These are phyloP conservation scores for Scenedesmus sp. DNA, from an alignment of 163 green algal genomes.

Conservation along the genomic window DNA sequence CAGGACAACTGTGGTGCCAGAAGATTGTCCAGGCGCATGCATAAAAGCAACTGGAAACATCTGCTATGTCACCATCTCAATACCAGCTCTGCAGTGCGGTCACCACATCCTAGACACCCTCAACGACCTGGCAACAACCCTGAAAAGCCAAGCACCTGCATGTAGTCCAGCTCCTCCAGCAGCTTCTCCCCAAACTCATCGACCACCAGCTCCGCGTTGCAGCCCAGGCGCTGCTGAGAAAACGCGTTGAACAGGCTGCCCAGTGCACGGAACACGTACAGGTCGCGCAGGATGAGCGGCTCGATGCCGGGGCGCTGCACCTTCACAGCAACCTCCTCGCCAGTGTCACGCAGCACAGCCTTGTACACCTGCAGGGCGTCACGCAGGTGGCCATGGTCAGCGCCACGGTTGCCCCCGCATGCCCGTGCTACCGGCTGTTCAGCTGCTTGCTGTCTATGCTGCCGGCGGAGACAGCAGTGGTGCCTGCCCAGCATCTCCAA, in stretches of 20 bases:
- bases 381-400: too few species aligned
- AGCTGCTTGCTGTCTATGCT: neutral
- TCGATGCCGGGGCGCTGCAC: slow-evolving; percentile 96
- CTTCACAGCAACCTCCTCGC: slow-evolving; percentile 93
- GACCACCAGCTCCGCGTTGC: slow-evolving; percentile 95
- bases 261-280: slow-evolving; percentile 91
- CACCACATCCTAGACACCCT: neutral
- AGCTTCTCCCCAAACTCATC: slow-evolving; percentile 99
- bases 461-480: neutral
- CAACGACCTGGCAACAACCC: neutral
- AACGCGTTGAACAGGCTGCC: slow-evolving; percentile 67
- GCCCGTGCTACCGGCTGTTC: neutral
- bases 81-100: slow-evolving; percentile 87
- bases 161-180: slow-evolving; percentile 98
- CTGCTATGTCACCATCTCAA: too few species aligned
- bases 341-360: slow-evolving; percentile 88
- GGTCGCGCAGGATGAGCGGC: slow-evolving; percentile 94
- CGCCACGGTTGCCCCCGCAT: neutral
- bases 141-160: slow-evolving; percentile 71
- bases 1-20: too few species aligned
- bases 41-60: too few species aligned
- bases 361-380: slow-evolving; percentile 89
- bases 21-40: too few species aligned
- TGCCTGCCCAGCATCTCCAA: neutral
- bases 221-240: slow-evolving; percentile 77